phyloP scores from a whole-genome alignment of 2,329 filamentous ascomycete species.

The Exophiala sp. region DNA sequence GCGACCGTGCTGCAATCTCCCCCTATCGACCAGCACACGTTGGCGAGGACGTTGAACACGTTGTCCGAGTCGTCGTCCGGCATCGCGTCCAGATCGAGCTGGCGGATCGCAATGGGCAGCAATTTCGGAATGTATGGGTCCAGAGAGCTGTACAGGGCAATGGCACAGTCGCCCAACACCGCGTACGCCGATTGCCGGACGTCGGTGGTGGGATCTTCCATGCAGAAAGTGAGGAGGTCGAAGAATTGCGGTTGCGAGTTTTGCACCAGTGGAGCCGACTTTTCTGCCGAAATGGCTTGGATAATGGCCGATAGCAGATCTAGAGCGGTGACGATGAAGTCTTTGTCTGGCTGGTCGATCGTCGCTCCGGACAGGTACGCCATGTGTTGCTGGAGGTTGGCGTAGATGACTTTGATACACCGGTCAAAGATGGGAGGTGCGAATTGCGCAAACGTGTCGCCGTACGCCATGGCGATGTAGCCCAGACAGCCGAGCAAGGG shows the following conservation, averaged over 20 bases:
- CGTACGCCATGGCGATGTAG: conserved; percentile 83
- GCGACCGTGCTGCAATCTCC: conserved; percentile 78
- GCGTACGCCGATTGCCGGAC: conserved; percentile 95
- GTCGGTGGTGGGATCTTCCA: conserved; percentile 85
- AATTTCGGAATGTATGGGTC: conserved; percentile 66
- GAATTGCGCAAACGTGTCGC: conserved; percentile 74
- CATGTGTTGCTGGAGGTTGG: conserved; percentile 77
- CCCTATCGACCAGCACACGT: conserved; percentile 95
- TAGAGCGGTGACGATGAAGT: conserved; percentile 91
- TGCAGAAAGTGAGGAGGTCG: conserved; percentile 80
- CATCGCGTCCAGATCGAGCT: conserved; percentile 75
- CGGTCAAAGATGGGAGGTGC: conserved; percentile 79
- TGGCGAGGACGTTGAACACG: conserved; percentile 90
- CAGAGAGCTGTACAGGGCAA: conserved; percentile 80
- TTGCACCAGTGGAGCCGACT: conserved; percentile 70
- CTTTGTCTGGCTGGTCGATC: conserved; percentile 81
- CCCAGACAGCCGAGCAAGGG: conserved; percentile 93
- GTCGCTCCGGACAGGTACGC: conserved; percentile 61
- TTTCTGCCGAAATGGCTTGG: conserved; percentile 70
- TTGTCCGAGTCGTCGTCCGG: conserved; percentile 75
- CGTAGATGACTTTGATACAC: conserved; percentile 85
- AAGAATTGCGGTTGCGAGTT: conserved; percentile 78
- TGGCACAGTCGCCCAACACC: conserved; percentile 86
- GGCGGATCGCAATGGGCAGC: conserved; percentile 71
- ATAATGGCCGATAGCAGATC: conserved; percentile 91